A percentile compares a stretch with the other conserved stretches of the same genome.
These are phyloP conservation scores for Microsporum audouinii DNA, from an alignment of 2,329 filamentous ascomycete genomes.

Conservation along the genomic window DNA sequence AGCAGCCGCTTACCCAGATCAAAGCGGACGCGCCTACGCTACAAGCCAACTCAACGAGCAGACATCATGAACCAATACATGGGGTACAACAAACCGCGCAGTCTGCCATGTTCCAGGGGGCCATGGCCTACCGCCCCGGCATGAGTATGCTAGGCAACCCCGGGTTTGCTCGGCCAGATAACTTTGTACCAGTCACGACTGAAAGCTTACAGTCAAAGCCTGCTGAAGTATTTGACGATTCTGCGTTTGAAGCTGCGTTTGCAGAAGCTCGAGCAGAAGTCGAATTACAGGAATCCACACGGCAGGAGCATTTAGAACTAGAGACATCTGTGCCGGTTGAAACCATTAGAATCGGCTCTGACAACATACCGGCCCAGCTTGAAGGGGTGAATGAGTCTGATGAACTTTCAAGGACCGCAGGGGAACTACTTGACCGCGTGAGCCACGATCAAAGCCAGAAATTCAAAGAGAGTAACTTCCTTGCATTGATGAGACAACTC, in stretches of 20 bases:
- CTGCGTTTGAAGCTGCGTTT: constrained; percentile 37
- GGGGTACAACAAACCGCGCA: constrained; percentile 20
- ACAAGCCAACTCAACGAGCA: constrained; percentile 31
- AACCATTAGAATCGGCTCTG: constrained; percentile 32
- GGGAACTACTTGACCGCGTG: constrained; percentile 57
- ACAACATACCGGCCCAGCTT: constrained; percentile 30
- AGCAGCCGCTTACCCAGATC: constrained; percentile 41
- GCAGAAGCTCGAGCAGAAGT: constrained; percentile 31
- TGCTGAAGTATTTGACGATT: constrained; percentile 31
- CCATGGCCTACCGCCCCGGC: constrained; percentile 6
- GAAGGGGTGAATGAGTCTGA: constrained; percentile 43
- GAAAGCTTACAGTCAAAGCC: background rate
- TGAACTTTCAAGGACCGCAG: constrained; percentile 61
- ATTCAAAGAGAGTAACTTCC: constrained; percentile 66
- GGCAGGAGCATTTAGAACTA: constrained; percentile 8
- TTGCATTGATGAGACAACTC: constrained; percentile 64
- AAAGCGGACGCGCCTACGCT: constrained; percentile 28
- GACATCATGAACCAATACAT: constrained; percentile 52
- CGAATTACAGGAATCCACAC: constrained; percentile 20
- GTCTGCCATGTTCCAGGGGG: constrained; percentile 2
- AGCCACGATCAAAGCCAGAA: constrained; percentile 58
- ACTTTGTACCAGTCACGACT: background rate
- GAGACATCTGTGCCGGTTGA: background rate
- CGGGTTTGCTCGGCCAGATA: background rate
- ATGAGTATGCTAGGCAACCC: background rate